phyloP scores from a whole-genome alignment of 2,329 filamentous ascomycete genomes.

The Xylaria sp. region DNA sequence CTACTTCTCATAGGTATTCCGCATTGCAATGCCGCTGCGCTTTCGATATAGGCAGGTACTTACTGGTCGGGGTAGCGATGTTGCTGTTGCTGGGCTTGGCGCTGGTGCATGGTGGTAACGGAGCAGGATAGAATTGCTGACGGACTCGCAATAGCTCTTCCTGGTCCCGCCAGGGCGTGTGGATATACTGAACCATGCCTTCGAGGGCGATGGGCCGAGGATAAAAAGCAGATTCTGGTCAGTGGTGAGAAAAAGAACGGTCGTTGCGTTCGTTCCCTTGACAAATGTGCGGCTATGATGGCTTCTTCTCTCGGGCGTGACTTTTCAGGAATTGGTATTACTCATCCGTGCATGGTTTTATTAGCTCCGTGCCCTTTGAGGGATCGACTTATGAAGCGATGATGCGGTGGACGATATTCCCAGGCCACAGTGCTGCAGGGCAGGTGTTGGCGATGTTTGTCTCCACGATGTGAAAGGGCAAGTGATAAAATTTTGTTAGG shows the following conservation, averaged over 20 bases:
- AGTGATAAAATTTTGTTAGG: neutral
- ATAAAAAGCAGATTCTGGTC: neutral
- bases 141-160: conserved; percentile 62
- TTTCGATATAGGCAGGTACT: neutral
- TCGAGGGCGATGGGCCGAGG: conserved; percentile 1
- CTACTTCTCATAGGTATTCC: too few relatives aligned
- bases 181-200: conserved; percentile 63
- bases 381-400: neutral
- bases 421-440: too few relatives aligned
- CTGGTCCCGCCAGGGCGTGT: conserved; percentile 67
- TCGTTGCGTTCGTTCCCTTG: neutral
- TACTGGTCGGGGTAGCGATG: conserved; percentile 1
- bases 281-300: neutral
- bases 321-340: neutral
- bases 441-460: neutral
- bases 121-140: conserved; percentile 54
- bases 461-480: neutral
- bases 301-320: neutral
- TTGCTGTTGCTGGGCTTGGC: conserved; percentile 10
- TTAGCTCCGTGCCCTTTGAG: neutral
- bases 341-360: neutral
- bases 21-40: too few relatives aligned
- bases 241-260: neutral
- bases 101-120: conserved; percentile 10
- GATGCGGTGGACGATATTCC: too few relatives aligned